phyloP scores from a whole-genome alignment of 2,329 filamentous ascomycete species.

The Ceratocystis alfenasii region DNA sequence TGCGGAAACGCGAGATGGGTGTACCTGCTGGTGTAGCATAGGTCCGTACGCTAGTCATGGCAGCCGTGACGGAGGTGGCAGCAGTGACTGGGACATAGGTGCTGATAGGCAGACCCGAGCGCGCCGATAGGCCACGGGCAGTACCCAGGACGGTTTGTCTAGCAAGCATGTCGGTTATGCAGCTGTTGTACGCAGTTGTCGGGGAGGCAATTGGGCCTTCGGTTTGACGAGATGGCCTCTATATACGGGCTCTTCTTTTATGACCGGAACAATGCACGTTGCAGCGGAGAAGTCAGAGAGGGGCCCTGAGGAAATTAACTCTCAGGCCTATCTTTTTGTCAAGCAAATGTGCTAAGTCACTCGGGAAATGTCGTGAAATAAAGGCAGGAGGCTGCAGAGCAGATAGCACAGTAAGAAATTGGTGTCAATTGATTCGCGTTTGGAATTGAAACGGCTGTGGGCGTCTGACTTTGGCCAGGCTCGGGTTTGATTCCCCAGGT shows the following conservation, averaged over 20 bases:
- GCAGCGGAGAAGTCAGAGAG: neutral
- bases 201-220: too few relatives aligned
- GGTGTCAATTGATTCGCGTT: too few relatives aligned
- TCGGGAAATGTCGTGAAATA: too few relatives aligned
- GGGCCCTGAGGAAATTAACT: neutral
- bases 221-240: too few relatives aligned
- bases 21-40: constrained; percentile 64
- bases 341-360: neutral
- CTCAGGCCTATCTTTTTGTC: too few relatives aligned
- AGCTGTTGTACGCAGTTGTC: neutral
- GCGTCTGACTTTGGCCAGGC: too few relatives aligned
- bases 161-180: neutral
- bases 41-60: constrained; percentile 26
- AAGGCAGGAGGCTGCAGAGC: too few relatives aligned
- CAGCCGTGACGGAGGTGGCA: neutral
- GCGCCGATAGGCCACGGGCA: neutral
- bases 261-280: neutral
- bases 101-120: neutral
- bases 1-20: constrained; percentile 69
- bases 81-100: neutral
- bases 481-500: neutral
- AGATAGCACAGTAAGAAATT: too few relatives aligned
- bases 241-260: neutral
- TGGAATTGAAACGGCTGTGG: too few relatives aligned
- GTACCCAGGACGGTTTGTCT: neutral